Conservation (phyloP, 331 rosid genomes). For the Acacia pycnantha region DNA sequence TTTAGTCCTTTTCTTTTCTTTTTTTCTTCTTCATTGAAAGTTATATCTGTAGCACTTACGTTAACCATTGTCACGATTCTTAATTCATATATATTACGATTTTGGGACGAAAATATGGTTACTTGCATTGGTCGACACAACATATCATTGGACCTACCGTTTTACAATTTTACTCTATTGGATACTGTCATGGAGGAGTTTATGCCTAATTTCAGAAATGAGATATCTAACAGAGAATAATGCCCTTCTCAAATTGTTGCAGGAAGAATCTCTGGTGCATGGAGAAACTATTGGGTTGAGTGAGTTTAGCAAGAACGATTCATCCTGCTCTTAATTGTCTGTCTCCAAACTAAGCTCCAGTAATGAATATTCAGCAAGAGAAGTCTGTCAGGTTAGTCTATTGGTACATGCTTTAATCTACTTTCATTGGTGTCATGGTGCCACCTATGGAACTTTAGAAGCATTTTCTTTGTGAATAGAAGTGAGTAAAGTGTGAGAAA, state of each 20-base stretch:
- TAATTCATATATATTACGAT: neutral
- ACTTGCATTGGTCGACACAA: neutral
- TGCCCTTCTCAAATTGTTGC: constrained; percentile 20
- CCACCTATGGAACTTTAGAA: constrained; percentile 3
- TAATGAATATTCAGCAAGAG: constrained; percentile 65
- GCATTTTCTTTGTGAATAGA: constrained; percentile 17
- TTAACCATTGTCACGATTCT: neutral
- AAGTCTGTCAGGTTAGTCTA: constrained; percentile 69
- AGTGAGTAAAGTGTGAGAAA: neutral
- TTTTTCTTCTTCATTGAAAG: neutral
- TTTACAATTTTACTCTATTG: neutral
- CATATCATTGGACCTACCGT: neutral
- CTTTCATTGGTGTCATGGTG: constrained; percentile 12
- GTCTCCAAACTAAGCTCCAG: constrained; percentile 10
- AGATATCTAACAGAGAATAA: constrained; percentile 4
- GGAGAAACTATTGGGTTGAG: constrained; percentile 30
- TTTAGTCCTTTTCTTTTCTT: neutral
- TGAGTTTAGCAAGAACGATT: constrained; percentile 28
- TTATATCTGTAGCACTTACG: neutral
- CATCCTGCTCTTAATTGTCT: constrained; percentile 12
- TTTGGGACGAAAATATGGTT: neutral
- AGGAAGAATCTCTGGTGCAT: constrained; percentile 35
- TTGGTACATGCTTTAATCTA: neutral
- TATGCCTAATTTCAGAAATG: constrained; percentile 17
- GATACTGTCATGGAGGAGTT: neutral